Evolutionary conservation across 805 yeast genomes (phyloP).

Genomic region (Dipodascus albidus): DNA sequence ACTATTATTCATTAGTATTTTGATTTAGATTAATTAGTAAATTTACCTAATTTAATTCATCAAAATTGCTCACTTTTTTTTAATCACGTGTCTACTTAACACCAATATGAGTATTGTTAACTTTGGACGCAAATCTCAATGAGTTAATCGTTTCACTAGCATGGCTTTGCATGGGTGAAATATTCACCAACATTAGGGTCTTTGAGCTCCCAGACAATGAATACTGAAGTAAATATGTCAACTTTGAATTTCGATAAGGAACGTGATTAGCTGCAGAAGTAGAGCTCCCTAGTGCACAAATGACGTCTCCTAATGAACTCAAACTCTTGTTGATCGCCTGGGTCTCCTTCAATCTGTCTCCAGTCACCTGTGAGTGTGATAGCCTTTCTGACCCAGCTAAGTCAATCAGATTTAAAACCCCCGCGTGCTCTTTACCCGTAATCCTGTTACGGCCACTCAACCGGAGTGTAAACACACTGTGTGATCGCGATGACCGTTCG

Average conservation of each 20-base stretch:
- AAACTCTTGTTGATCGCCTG: conserved; percentile 81
- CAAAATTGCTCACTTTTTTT: too few relatives aligned
- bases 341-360: conserved; percentile 75
- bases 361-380: conserved; percentile 63
- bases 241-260: conserved; percentile 53
- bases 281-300: conserved; percentile 44
- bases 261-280: conserved; percentile 33
- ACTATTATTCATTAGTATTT: too few relatives aligned
- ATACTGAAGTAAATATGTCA: conserved; percentile 75
- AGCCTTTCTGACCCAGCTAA: conserved; percentile 92
- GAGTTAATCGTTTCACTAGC: conserved; percentile 74
- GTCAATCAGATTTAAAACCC: conserved; percentile 73
- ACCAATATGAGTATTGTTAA: conserved; percentile 22
- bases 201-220: conserved; percentile 84
- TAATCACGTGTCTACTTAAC: too few relatives aligned
- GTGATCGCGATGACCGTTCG: conserved; percentile 84
- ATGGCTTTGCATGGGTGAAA: conserved; percentile 58
- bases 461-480: conserved; percentile 61
- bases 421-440: conserved; percentile 40
- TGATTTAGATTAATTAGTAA: too few relatives aligned
- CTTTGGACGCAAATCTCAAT: conserved; percentile 70
- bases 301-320: conserved; percentile 85
- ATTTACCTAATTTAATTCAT: too few relatives aligned
- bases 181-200: conserved; percentile 86
- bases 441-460: conserved; percentile 41